Base-by-base conservation (phyloP, 139 green algal genomes). In the Coccomyxa sp. region DNA sequence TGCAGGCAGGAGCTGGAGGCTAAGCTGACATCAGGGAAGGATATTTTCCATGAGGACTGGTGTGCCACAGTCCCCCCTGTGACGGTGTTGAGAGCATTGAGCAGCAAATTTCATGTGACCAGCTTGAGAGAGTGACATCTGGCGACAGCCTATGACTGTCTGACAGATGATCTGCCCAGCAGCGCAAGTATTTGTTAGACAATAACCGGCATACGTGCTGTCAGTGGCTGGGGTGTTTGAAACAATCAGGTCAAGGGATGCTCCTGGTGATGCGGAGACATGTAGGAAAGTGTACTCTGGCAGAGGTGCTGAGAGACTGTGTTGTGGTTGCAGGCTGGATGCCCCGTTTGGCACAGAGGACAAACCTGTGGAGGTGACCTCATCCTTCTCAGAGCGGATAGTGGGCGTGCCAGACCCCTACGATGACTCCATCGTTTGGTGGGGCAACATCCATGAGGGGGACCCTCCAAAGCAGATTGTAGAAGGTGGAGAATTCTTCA, bases 381-480 rank as follows among this genome's bases (percentile, higher is more conserved):
- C 83, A 7, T 79, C 78, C 50, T 88, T 85, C 58, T 41, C 50
- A 31, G 84, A 92, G 73, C 79, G 90, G 41, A 88, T 94, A 54
- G 90, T 94, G 58, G 90, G 90, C 12, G 89, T 93, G 34, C 81
- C 84, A n/a, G 90, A 94, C 81, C 90, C 90, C 9, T 89, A 94
- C 55, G 90, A 94, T 79, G 90, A 94, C 83, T 92, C 84, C 33
- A 85, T 86, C 50, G 73, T 90, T 68, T 87, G 77, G 81, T 91
- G 88, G 88, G 88, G 86, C 38, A 79, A 76, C 35, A 86, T 92
- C 34, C 74, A 91, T 77, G 87, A 89, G 36, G 84, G 85, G 2
- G 79, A 94, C 72, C 79, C 88, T 9, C 90, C 90, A 22, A 94
- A 90, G 82, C 90, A 94, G 78, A 87, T 94, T 55, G 85, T 94